Evolutionary conservation across 805 yeast genomes (phyloP).

Genomic region (Nematodospora valgi): DNA sequence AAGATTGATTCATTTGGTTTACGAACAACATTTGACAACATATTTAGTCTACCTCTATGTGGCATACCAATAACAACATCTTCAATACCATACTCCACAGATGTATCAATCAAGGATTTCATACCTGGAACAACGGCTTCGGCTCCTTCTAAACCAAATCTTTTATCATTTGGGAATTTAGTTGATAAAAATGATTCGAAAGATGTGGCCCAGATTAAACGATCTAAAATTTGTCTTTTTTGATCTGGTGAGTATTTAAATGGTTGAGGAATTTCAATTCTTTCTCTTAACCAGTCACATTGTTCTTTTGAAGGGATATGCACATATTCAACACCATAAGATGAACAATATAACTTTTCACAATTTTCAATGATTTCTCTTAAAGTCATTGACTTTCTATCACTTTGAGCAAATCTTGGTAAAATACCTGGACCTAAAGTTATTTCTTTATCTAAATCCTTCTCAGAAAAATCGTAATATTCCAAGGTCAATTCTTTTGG

Average conservation of each 20-base stretch:
- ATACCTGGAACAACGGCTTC: slow-evolving; percentile 96
- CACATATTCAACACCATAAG: slow-evolving; percentile 92
- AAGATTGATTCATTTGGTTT: slow-evolving; percentile 98
- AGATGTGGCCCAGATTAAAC: slow-evolving; percentile 93
- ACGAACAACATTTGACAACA: slow-evolving; percentile 96
- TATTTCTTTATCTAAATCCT: slow-evolving; percentile 78
- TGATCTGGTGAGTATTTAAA: slow-evolving; percentile 80
- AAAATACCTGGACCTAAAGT: slow-evolving; percentile 96
- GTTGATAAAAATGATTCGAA: slow-evolving; percentile 91
- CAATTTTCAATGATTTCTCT: slow-evolving; percentile 75
- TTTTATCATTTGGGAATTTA: slow-evolving; percentile 96
- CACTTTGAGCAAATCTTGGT: slow-evolving; percentile 77
- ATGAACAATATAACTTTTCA: slow-evolving; percentile 81
- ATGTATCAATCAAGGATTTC: slow-evolving; percentile 89
- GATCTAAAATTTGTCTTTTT: slow-evolving; percentile 93
- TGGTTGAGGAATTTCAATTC: slow-evolving; percentile 90
- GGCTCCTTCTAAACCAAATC: slow-evolving; percentile 98
- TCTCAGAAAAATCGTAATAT: slow-evolving; percentile 86
- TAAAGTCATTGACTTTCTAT: slow-evolving; percentile 64
- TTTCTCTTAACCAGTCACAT: slow-evolving; percentile 98
- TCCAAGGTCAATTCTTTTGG: slow-evolving; percentile 91
- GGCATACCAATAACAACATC: slow-evolving; percentile 99
- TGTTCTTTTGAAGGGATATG: slow-evolving; percentile 94
- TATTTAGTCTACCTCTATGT: slow-evolving; percentile 97
- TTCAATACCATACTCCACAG: slow-evolving; percentile 90